Conservation (phyloP, 1,284 basidiomycete species). For the Golubevia pallescens region DNA sequence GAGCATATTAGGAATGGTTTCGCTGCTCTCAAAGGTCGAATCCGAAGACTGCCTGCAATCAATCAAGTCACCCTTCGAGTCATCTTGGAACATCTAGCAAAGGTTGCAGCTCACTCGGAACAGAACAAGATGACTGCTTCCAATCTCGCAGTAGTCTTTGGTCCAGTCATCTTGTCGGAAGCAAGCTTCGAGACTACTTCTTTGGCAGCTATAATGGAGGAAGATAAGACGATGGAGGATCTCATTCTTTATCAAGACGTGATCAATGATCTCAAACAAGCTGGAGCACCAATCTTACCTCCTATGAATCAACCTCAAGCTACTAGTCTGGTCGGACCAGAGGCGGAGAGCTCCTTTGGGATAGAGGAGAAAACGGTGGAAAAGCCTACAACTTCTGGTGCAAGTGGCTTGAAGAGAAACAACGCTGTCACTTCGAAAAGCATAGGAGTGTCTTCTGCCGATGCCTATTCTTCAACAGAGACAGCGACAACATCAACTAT, state of each 20-base stretch:
- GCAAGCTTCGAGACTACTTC: slow-evolving; percentile 45
- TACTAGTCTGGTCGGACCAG: background rate
- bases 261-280: slow-evolving; percentile 12
- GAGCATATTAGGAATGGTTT: slow-evolving; percentile 55
- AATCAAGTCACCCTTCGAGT: slow-evolving; percentile 57
- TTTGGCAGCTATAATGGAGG: slow-evolving; percentile 53
- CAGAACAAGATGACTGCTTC: slow-evolving; percentile 57
- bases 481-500: no score
- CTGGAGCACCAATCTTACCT: background rate
- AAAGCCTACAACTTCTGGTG: background rate
- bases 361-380: background rate
- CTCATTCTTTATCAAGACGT: slow-evolving; percentile 44
- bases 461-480: no score
- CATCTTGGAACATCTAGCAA: slow-evolving; percentile 48
- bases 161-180: slow-evolving; percentile 53
- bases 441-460: no score
- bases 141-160: slow-evolving; percentile 58
- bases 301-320: background rate
- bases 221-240: slow-evolving; percentile 55
- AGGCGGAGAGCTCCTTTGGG: background rate
- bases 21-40: slow-evolving; percentile 49
- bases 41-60: slow-evolving; percentile 44
- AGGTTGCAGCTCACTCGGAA: slow-evolving; percentile 44
- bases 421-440: no score
- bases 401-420: background rate